Evolutionary conservation across 495 filamentous ascomycete genomes (phyloP), one percentile per base, ranked within the genome.

Genomic region (Beverwykella pulmonaria): DNA sequence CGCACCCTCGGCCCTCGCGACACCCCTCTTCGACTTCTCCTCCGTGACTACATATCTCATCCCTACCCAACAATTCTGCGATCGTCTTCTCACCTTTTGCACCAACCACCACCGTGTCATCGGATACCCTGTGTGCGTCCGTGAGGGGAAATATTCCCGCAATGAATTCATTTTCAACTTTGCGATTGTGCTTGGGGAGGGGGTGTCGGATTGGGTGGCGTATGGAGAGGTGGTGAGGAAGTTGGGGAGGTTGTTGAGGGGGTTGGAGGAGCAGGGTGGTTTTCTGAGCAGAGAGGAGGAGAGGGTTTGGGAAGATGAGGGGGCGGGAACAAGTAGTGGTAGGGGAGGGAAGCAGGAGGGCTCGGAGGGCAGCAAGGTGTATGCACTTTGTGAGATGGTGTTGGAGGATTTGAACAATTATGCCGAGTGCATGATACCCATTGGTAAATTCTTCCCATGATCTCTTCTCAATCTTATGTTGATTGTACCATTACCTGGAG

Each of bases 81-180:
- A 91, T 75, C 87, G 91, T 26, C 90, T 92, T 62, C 84, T 97
- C 49, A 91, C 91, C 25, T 85, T 95, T 39, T 87, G 84, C 77
- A 87, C 87, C 19, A 85, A 86, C 75, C 87, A 88, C 52, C 89
- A 91, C 76, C 88, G 89, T 54, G 87, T 98, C 58, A 84, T 98
- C 23, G 90, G 92, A 10, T 92, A 92, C 71, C 94, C 94, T 0
- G 89, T 98, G 36, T 92, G 90, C 75, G 91, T 97, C 76, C 73
- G 76, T 25, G 55, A 67, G 29, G 50, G 46, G 15, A 70, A 70
- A 30, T 81, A 98, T 75, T 83, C 88, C 59, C 89, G 94, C 56
- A 98, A 98, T 78, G 90, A 96, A 74, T 97, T 95, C 79, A 95
- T 96, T 73, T 98, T 98, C 85, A 98, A 97, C 75, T 96, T 98